Conservation (phyloP, 1,284 basidiomycete genomes). For the Cronartium ribicola region DNA sequence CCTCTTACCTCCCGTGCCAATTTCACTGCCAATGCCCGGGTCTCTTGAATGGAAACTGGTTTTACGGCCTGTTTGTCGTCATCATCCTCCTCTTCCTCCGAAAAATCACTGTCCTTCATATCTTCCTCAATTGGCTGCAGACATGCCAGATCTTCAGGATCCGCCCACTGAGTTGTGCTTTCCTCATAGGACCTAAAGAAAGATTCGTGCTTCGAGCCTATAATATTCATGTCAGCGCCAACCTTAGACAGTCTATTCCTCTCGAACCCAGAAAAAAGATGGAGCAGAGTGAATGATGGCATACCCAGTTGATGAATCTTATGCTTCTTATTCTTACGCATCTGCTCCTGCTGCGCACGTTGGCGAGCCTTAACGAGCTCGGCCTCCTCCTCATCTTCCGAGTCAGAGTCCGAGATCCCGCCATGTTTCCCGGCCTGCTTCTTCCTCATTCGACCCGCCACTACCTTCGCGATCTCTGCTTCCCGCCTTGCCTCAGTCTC, state of each 20-base stretch:
- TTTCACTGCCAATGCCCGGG: neutral
- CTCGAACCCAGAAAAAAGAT: neutral
- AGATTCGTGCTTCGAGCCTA: constrained; percentile 19
- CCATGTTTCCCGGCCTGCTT: constrained; percentile 19
- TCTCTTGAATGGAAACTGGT: neutral
- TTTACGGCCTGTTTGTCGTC: neutral
- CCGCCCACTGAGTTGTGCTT: constrained; percentile 15
- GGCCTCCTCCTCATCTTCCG: constrained; percentile 31
- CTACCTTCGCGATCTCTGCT: constrained; percentile 14
- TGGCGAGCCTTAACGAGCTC: constrained; percentile 16
- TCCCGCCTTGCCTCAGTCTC: constrained; percentile 1
- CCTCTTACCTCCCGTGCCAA: too few species aligned
- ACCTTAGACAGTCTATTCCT: neutral
- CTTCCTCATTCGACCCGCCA: constrained; percentile 19
- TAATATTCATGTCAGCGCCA: neutral
- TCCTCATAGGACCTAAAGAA: constrained; percentile 41
- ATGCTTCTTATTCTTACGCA: constrained; percentile 29
- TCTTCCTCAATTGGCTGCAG: constrained; percentile 26
- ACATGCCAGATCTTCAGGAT: constrained; percentile 35
- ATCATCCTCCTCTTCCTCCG: constrained; percentile 17
- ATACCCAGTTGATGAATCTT: constrained; percentile 31
- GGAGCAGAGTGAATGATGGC: neutral
- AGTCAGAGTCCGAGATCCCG: constrained; percentile 33
- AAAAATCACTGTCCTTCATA: neutral
- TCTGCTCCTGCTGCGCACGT: constrained; percentile 13